Percentiles rank a stretch among this genome's conserved stretches.
These are phyloP conservation scores for Colletotrichum abscissum DNA, from an alignment of 2,329 filamentous ascomycete genomes.

Conservation along the genomic window DNA sequence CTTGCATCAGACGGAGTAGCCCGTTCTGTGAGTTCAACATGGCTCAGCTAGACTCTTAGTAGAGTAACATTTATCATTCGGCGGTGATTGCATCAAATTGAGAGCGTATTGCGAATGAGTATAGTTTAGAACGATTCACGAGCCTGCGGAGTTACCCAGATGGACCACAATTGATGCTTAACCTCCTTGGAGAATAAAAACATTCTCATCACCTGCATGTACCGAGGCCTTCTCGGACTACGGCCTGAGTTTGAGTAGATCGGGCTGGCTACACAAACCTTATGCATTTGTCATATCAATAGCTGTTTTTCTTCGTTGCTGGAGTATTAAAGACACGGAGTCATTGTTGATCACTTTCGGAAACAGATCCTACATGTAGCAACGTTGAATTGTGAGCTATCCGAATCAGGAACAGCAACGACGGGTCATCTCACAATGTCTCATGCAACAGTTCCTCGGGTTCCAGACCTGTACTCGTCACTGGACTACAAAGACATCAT, in stretches of 20 bases:
- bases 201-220: neutral
- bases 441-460: neutral
- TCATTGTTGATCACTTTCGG: neutral
- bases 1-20: neutral
- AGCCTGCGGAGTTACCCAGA: neutral
- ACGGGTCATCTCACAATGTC: neutral
- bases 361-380: neutral
- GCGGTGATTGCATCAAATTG: too few relatives aligned
- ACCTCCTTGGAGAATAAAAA: neutral
- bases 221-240: too few relatives aligned
- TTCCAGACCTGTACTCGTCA: slow-evolving; percentile 8
- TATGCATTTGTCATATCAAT: too few relatives aligned
- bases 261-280: too few relatives aligned
- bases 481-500: slow-evolving; percentile 23
- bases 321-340: neutral
- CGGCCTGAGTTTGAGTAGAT: too few relatives aligned
- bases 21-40: neutral
- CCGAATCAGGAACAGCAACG: neutral
- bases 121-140: too few relatives aligned
- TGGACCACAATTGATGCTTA: neutral
- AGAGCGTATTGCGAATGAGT: too few relatives aligned
- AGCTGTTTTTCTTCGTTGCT: accelerated
- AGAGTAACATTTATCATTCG: too few relatives aligned
- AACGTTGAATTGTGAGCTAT: neutral
- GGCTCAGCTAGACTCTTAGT: too few relatives aligned